A percentile compares a stretch with the other conserved stretches of the same genome.
Conservation (phyloP, 805 yeast species). For the Starmerella khaoyaiensis region DNA sequence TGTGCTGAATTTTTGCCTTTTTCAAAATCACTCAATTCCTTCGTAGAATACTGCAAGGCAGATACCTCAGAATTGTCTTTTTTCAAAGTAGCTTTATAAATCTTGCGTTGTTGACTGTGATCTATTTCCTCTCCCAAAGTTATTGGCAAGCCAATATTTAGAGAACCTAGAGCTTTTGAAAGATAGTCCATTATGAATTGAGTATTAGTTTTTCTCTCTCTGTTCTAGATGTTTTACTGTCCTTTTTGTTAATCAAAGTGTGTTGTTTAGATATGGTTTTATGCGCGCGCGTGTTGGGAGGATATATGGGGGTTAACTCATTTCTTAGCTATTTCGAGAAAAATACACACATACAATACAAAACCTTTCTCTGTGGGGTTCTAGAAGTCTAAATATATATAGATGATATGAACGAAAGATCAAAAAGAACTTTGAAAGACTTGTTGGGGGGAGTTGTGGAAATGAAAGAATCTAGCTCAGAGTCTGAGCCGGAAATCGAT, state of each 20-base stretch:
- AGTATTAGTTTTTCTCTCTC: too few species aligned
- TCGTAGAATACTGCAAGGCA: conserved; percentile 43
- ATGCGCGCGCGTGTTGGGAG: too few species aligned
- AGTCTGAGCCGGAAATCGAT: conserved; percentile 1
- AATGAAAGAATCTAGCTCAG: too few species aligned
- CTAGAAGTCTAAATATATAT: too few species aligned
- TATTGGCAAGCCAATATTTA: conserved; percentile 23
- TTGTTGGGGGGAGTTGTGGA: not conserved
- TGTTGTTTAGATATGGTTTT: too few species aligned
- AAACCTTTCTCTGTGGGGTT: too few species aligned
- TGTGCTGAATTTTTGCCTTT: conserved; percentile 32
- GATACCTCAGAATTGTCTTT: conserved; percentile 41
- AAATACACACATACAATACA: too few species aligned
- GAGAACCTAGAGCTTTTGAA: conserved; percentile 45
- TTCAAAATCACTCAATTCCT: conserved; percentile 31
- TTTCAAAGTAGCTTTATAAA: conserved; percentile 44
- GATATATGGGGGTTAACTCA: too few species aligned
- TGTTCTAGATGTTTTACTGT: too few species aligned
- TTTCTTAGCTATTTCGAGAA: too few species aligned
- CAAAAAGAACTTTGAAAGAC: conserved; percentile 1
- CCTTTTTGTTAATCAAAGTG: too few species aligned
- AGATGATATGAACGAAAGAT: too few species aligned
- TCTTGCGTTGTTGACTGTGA: conserved; percentile 35
- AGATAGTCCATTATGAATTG: conserved; percentile 55
- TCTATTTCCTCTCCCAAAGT: conserved; percentile 26